Conservation (phyloP, 2,329 filamentous ascomycete species). For the Arthrinium puccinioides region DNA sequence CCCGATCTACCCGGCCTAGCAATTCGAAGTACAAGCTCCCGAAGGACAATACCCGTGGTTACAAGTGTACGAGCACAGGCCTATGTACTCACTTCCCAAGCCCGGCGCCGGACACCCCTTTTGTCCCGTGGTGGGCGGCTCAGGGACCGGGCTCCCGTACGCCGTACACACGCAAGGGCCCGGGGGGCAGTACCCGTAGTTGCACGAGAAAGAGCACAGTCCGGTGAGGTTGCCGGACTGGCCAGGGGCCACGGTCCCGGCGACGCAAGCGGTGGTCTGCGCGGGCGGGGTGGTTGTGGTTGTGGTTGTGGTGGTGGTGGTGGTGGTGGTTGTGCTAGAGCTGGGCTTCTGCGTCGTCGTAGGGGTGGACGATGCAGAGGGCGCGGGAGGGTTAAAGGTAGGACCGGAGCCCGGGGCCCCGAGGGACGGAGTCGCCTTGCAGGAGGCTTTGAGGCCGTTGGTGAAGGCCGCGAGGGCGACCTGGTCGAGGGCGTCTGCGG, state of each 20-base stretch:
- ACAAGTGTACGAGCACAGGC: conserved; percentile 12
- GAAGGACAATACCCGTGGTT: conserved; percentile 10
- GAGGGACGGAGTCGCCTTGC: too few species aligned
- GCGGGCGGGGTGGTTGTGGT: conserved; percentile 1
- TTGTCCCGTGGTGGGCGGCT: conserved; percentile 3
- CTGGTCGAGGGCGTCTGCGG: neutral
- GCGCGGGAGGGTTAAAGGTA: too few species aligned
- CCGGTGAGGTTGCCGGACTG: conserved; percentile 10
- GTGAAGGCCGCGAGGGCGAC: neutral
- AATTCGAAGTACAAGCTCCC: too few species aligned
- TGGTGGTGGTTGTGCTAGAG: neutral
- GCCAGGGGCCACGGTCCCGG: conserved; percentile 10
- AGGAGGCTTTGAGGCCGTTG: neutral
- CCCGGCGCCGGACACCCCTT: conserved; percentile 11
- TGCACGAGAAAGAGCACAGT: conserved; percentile 19
- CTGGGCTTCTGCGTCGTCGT: conserved; percentile 19
- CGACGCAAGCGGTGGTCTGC: conserved; percentile 11
- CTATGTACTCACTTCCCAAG: conserved; percentile 11
- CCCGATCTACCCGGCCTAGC: too few species aligned
- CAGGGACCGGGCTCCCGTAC: conserved; percentile 6
- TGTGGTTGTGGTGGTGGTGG: neutral
- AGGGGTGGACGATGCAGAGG: conserved; percentile 28
- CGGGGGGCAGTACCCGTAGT: conserved; percentile 20
- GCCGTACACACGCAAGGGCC: conserved; percentile 14
- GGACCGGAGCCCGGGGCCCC: too few species aligned